Conservation (phyloP, 1,284 basidiomycete species). For the Heliocybe sulcata region DNA sequence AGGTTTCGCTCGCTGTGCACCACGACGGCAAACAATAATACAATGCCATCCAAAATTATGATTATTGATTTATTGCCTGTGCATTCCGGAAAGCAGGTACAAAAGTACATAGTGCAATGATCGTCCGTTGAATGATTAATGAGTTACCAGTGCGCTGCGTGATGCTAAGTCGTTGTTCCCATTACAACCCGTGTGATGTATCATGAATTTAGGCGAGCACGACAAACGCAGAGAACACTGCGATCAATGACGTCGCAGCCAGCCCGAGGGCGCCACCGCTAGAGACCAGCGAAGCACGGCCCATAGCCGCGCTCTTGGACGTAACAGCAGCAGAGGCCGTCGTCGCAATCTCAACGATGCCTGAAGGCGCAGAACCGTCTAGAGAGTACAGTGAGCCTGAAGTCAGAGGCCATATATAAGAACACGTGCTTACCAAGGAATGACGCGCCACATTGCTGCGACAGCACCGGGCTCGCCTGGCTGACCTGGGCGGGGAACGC, state of each 20-base stretch:
- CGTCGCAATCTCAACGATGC: conserved; percentile 27
- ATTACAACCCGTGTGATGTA: too few relatives aligned
- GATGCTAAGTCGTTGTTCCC: too few relatives aligned
- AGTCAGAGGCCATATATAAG: conserved; percentile 22
- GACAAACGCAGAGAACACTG: conserved; percentile 24
- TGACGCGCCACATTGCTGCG: conserved; percentile 38
- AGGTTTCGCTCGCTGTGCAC: too few relatives aligned
- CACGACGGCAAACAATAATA: too few relatives aligned
- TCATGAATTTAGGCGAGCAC: conserved; percentile 25
- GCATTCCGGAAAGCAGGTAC: too few relatives aligned
- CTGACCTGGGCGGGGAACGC: conserved; percentile 28
- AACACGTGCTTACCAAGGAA: conserved; percentile 36
- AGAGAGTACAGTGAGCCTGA: conserved; percentile 7
- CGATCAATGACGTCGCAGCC: conserved; percentile 20
- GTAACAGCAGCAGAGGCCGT: conserved; percentile 17
- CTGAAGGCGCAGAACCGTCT: conserved; percentile 31
- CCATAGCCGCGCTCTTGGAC: conserved; percentile 17
- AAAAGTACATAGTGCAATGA: too few relatives aligned
- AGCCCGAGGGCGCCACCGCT: conserved; percentile 12
- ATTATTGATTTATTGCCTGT: too few relatives aligned
- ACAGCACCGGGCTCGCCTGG: conserved; percentile 18
- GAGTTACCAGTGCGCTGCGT: background rate
- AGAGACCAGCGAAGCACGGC: conserved; percentile 13
- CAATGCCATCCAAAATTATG: too few relatives aligned
- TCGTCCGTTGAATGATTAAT: background rate